Conservation (phyloP, 352 stramenopile genomes). For the Phytophthora cryptogea region DNA sequence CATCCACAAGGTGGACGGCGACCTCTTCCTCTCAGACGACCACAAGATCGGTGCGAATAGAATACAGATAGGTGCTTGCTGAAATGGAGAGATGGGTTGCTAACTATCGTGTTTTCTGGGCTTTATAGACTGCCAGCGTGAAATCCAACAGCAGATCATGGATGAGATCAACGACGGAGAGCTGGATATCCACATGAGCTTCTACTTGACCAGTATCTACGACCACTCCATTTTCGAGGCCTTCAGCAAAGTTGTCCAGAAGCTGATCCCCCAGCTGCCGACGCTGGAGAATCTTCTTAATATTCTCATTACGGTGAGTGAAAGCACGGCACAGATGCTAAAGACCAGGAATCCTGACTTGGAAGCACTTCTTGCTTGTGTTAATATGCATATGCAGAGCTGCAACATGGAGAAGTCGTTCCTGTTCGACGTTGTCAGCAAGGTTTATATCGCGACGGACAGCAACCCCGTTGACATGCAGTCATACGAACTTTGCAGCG, state of each 20-base stretch:
- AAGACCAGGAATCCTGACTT: background rate
- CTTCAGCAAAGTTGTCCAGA: conserved; percentile 97
- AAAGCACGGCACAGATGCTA: background rate
- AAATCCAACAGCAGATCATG: conserved; percentile 98
- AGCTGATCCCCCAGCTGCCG: conserved; percentile 96
- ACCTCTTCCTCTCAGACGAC: conserved; percentile 98
- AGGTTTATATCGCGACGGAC: conserved; percentile 99
- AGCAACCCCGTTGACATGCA: conserved; percentile 98
- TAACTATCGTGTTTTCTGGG: background rate
- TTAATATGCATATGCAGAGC: conserved; percentile 61
- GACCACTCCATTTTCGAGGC: conserved; percentile 98
- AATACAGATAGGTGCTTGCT: background rate
- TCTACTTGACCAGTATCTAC: conserved; percentile 92
- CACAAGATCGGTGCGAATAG: conserved; percentile 92
- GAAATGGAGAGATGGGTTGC: background rate
- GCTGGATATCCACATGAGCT: conserved; percentile 93
- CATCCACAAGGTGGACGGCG: conserved; percentile 99
- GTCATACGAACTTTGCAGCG: conserved; percentile 97
- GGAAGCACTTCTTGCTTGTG: conserved; percentile 5
- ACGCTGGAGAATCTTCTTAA: conserved; percentile 99
- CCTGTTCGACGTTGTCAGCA: conserved; percentile 98
- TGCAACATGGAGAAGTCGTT: conserved; percentile 99
- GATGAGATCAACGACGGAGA: conserved; percentile 96
- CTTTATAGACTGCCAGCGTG: conserved; percentile 91
- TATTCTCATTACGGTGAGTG: conserved; percentile 91